Conservation (phyloP, 1,284 basidiomycete species). For the Ceraceosorus guamensis region DNA sequence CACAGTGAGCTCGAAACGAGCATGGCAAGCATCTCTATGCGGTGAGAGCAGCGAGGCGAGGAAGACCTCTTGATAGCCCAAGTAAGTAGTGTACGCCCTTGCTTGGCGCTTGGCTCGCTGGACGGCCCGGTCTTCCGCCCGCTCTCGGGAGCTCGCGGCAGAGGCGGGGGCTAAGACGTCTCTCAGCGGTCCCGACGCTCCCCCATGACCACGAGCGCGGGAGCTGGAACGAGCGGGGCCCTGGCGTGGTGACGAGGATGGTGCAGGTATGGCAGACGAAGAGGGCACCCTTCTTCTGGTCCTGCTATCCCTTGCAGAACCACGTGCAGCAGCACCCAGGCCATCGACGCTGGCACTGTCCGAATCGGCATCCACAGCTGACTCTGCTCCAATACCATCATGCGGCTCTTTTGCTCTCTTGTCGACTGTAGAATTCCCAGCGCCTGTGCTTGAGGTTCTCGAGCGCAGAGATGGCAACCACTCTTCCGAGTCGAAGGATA, state of each 20-base stretch:
- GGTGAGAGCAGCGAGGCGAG: conserved; percentile 76
- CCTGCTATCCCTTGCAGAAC: no score
- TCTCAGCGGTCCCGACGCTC: not conserved
- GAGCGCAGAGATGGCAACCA: no score
- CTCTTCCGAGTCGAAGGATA: not conserved
- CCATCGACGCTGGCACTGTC: no score
- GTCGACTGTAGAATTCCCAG: no score
- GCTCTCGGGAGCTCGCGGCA: not conserved
- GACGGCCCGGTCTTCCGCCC: not conserved
- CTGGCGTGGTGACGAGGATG: not conserved
- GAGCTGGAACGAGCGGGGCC: not conserved
- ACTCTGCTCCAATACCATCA: no score
- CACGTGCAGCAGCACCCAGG: no score
- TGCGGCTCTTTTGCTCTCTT: no score
- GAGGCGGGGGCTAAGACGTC: not conserved
- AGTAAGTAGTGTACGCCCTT: conserved; percentile 47
- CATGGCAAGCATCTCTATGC: conserved; percentile 70
- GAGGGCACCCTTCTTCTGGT: no score
- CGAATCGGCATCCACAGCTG: no score
- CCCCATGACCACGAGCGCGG: not conserved
- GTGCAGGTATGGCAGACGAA: no score
- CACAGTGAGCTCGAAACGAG: conserved; percentile 84
- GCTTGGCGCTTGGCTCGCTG: not conserved
- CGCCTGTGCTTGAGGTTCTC: no score
- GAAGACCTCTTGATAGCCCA: conserved; percentile 74